Base-by-base conservation (phyloP, 441 rosid genomes). In the Jatropha multifida region DNA sequence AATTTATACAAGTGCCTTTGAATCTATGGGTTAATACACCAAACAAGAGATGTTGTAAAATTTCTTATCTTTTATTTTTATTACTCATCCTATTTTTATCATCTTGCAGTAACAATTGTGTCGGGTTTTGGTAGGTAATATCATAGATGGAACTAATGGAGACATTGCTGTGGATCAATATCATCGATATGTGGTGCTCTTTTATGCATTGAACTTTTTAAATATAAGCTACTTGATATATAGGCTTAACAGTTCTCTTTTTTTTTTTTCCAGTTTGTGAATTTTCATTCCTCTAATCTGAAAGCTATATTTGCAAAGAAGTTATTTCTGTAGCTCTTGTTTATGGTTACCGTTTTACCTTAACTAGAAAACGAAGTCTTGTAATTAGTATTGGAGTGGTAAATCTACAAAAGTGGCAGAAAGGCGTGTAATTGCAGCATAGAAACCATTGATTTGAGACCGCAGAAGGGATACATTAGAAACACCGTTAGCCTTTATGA, bases 121-220 rank as follows among this genome's bases (percentile, higher is more conserved):
- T 26, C 13, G 46, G 38, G 62, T 76, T 68, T 20, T 54, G 61
- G 20, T 72, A 87, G 92, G 91, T 56, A 85, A 79, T 62, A 81
- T 88, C 13, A 17, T 77, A 5, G 93, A 85, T 78, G 90, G 90
- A 78, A 88, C 81, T 67, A 88, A 85, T 27, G 97, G 89, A 66
- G 89, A 87, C 69, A 49, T 84, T 9, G 78, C 92, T 23, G 89
- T 84, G 60, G 96, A 92, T 78, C 93, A 89, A 59, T 92, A 89
- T 77, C 87, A 92, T 69, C 83, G 81, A 52, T 89, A 83, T 70
- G 82, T 63, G 86, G 94, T 78, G n/a, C 64, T 11, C 38, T 14
- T 58, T 58, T 49, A 27, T 37, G 18, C 13, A 13, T 41, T 67
- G 26, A 61, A 15, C 49, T 14, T n/a, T 40, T 13, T 38, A 23